Base-by-base conservation (phyloP, 345 rosid species). In the Aquilaria sinensis region DNA sequence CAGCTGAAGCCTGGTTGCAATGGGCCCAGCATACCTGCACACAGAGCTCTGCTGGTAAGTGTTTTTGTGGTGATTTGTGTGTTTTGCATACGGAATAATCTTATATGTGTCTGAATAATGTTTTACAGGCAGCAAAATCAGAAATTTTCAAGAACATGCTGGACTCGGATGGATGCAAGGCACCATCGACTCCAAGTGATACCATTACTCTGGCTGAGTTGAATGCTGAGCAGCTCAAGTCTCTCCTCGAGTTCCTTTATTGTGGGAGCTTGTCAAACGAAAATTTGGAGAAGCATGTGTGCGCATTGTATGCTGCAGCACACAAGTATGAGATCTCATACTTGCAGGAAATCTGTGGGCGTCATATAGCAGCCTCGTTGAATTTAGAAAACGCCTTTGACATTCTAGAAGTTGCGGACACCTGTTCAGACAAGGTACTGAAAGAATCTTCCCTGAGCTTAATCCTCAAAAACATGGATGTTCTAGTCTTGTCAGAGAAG, bases 141-240 rank as follows among this genome's bases (percentile, higher is more conserved):
- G 81, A 72, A 60, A 74, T 85, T 61, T 85, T 85, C 66, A 81
- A 71, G 64, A 79, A 73, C 72, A 72, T 79, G 80, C 56, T 85
- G 5, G 91, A 85, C 59, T 68, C 83, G 9, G 86, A 79, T 59
- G 51, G 71, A 0, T 80, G 83, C 83, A 82, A 77, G 62, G 75
- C 86, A 32, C 74, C 83, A 4, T 16, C 23, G 0, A 16, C 23
- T 16, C 72, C 79, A 56, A 70, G 74, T 48, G 82, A 74, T 63
- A 67, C 69, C n/a, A 66, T 83, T 23, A 66, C 74, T 33, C 62
- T 83, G 10, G 70, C 84, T 0, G 88, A 81, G 33, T 65, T 85
- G 54, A 75, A 67, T 61, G 66, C 37, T 16, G 83, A 83, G 29
- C 83, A 83, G 74, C 77, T 47, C 50, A 13, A 47, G 50, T 47